A percentile compares a stretch with the other conserved stretches of the same genome.
Evolutionary conservation across 352 stramenopile species (phyloP).

Genomic region (Pythium phragmitis): DNA sequence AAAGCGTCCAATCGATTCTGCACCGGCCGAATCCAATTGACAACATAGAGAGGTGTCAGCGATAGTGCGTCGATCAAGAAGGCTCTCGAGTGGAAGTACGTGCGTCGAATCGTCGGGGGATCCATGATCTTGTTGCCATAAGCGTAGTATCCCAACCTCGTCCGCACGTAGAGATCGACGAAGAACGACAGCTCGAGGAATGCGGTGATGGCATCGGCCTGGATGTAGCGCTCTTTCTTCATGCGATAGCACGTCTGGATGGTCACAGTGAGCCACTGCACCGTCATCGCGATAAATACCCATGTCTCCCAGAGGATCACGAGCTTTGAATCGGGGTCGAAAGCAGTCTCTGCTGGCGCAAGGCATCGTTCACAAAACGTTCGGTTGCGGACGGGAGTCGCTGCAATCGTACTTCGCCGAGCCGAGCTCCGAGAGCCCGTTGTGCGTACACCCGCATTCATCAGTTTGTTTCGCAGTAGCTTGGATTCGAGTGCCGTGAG

Average conservation of each 20-base stretch:
- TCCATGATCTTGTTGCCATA: conserved; percentile 77
- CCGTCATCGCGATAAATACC: conserved; percentile 45
- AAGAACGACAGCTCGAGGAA: conserved; percentile 53
- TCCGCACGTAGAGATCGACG: conserved; percentile 53
- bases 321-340: conserved; percentile 39
- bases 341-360: conserved; percentile 6
- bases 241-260: conserved; percentile 47
- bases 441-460: conserved; percentile 22
- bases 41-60: conserved; percentile 36
- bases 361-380: neutral
- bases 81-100: conserved; percentile 36
- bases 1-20: conserved; percentile 38
- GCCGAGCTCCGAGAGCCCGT: neutral
- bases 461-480: conserved; percentile 48
- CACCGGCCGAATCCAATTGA: conserved; percentile 33
- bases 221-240: conserved; percentile 17
- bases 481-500: conserved; percentile 37
- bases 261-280: conserved; percentile 44
- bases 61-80: conserved; percentile 17
- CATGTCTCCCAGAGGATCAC: conserved; percentile 43
- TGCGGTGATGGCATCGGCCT: conserved; percentile 29
- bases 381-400: neutral
- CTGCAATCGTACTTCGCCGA: neutral
- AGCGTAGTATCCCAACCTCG: conserved; percentile 51
- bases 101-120: conserved; percentile 27